Percentiles rank a stretch among this genome's conserved stretches.
Evolutionary conservation across 2,329 filamentous ascomycete species (phyloP).

Genomic region (Arthroderma sp.): DNA sequence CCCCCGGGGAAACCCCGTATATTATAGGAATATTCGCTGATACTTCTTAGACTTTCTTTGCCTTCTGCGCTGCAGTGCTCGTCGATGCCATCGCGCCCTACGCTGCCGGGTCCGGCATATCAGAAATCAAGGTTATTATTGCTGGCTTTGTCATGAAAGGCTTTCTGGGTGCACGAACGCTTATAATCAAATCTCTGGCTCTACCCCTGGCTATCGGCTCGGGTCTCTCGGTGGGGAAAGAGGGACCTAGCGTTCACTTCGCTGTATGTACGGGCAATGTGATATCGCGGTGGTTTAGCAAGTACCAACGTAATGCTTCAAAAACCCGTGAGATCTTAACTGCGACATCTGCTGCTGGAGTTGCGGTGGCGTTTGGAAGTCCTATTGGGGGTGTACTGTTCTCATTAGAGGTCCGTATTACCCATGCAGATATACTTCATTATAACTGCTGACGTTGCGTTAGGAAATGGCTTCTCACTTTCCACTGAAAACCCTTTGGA

Average conservation of each 20-base stretch:
- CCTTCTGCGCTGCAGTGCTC: slow-evolving; percentile 65
- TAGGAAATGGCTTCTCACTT: slow-evolving; percentile 92
- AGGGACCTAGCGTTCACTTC: slow-evolving; percentile 97
- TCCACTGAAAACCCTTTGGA: slow-evolving; percentile 92
- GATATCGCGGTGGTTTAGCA: slow-evolving; percentile 81
- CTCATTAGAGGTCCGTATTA: slow-evolving; percentile 55
- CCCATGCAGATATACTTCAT: neutral
- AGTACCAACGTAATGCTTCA: slow-evolving; percentile 80
- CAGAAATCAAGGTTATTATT: slow-evolving; percentile 98
- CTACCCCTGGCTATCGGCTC: slow-evolving; percentile 87
- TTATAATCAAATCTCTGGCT: slow-evolving; percentile 86
- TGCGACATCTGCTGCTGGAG: slow-evolving; percentile 85
- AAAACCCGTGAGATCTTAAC: slow-evolving; percentile 93
- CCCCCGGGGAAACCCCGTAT: neutral
- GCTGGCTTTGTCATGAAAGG: slow-evolving; percentile 99
- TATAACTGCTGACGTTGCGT: slow-evolving; percentile 10
- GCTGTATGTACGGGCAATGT: slow-evolving; percentile 96
- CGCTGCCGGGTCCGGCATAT: slow-evolving; percentile 90
- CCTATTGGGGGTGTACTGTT: slow-evolving; percentile 95
- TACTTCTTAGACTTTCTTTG: slow-evolving; percentile 52
- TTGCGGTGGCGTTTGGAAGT: slow-evolving; percentile 92
- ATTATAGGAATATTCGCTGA: neutral
- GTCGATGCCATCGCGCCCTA: slow-evolving; percentile 92
- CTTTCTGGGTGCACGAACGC: slow-evolving; percentile 80
- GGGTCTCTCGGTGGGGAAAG: slow-evolving; percentile 87